These are phyloP conservation scores for Epichloe elymi DNA, from an alignment of 2,329 filamentous ascomycete species.

Conservation along the genomic window DNA sequence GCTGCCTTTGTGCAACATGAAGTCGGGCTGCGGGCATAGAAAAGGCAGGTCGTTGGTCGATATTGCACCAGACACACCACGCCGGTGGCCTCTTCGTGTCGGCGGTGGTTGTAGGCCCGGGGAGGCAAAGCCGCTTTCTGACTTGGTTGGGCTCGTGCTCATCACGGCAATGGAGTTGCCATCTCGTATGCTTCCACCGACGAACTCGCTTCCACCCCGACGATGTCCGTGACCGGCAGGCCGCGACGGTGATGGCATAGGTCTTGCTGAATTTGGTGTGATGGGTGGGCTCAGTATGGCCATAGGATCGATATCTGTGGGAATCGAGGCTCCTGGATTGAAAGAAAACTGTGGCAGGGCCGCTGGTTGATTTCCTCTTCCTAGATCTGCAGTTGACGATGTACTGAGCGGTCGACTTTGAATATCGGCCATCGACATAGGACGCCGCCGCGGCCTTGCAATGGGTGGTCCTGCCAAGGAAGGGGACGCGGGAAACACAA, in stretches of 20 bases:
- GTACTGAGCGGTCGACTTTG: slow-evolving; percentile 20
- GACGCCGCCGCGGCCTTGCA: slow-evolving; percentile 36
- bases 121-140: slow-evolving; percentile 44
- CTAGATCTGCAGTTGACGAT: slow-evolving; percentile 15
- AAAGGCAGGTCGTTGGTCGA: slow-evolving; percentile 74
- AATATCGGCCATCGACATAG: slow-evolving; percentile 39
- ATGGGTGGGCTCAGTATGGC: slow-evolving; percentile 40
- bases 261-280: slow-evolving; percentile 37
- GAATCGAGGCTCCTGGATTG: slow-evolving; percentile 33
- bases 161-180: slow-evolving; percentile 46
- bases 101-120: slow-evolving; percentile 34
- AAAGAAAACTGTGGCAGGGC: slow-evolving; percentile 42
- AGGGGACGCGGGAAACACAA: slow-evolving; percentile 45
- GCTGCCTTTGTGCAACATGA: slow-evolving; percentile 37
- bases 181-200: slow-evolving; percentile 55
- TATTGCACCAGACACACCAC: slow-evolving; percentile 59
- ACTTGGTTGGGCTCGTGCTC: slow-evolving; percentile 58
- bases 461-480: slow-evolving; percentile 24
- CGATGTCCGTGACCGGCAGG: slow-evolving; percentile 59
- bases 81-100: slow-evolving; percentile 54
- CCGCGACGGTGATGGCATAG: slow-evolving; percentile 42
- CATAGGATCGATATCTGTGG: slow-evolving; percentile 18
- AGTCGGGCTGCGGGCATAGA: slow-evolving; percentile 44
- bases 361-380: slow-evolving; percentile 19
- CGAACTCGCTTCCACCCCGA: slow-evolving; percentile 75